Evolutionary conservation across 768 basidiomycete genomes (phyloP), one percentile per base, ranked within the genome.

Genomic region (Sistotremastrum suecicum): DNA sequence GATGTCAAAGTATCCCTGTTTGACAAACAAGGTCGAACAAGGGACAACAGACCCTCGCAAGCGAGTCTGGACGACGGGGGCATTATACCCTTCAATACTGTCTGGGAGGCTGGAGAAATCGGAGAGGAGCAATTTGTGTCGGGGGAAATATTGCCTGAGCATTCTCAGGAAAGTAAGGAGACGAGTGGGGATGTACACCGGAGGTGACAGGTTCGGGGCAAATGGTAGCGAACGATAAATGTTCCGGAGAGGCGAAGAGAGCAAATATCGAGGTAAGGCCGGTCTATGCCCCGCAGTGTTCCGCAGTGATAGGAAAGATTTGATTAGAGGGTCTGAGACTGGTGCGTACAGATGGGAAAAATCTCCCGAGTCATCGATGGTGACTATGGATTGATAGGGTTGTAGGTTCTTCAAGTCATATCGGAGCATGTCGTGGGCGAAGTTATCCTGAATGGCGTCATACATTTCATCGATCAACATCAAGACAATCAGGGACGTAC

Each of bases 1-100:
- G 50, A 98, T 98, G 61, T 99, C 95, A 61, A 99, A 99, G 66
- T 80, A 92, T 5, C 95, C 95, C 56, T 85, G 94, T 54, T 80
- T 80, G 48, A 99, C 95, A 54, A 94, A 77, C 47, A 95, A 72
- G 9, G 87, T 97, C 51, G 80, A 71, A 56, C 88, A 91, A 3
- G 95, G 85, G 2, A 98, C 82, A 56, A 86, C 91, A 41, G 74
- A 73, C 49, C 83, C 83, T 39, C 75, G 78, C 58, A 84, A 81
- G 43, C 89, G 76, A 29, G 95, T 97, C 65, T 99, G 95, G 28
- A 98, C 95, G 28, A 98, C 95, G 7, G 95, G 95, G 4, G 84
- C 86, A 53, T 72, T 77, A 52, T 69, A 55, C 1, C 88, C 89
- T 2, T 75, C 72, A 7, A 98, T 79, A 0, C 88, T 70, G 50